phyloP scores from a whole-genome alignment of 176 grass and related monocot genomes.

The Aegilops sharonensis region DNA sequence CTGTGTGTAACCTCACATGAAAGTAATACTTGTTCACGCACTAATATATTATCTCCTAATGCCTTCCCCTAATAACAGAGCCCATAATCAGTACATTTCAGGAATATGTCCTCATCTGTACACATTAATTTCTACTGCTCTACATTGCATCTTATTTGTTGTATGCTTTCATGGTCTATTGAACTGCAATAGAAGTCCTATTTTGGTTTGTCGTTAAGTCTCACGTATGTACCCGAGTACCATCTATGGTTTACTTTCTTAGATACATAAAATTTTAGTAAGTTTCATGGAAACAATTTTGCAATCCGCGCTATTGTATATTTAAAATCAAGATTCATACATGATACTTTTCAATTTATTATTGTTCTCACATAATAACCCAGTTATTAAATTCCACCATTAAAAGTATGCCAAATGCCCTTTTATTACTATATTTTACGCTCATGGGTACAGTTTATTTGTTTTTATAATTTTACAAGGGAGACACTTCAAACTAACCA shows the following conservation, averaged over 20 bases:
- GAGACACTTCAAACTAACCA: background rate
- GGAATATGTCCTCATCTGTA: no score
- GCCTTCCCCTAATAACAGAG: no score
- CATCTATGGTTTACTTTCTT: background rate
- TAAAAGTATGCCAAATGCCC: background rate
- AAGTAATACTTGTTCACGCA: no score
- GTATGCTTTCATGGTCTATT: no score
- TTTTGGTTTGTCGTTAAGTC: slow-evolving; percentile 57
- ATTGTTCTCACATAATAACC: background rate
- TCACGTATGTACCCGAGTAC: slow-evolving; percentile 49
- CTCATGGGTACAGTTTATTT: background rate
- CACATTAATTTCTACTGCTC: no score
- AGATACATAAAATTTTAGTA: background rate
- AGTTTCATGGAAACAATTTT: slow-evolving; percentile 34
- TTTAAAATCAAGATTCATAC: no score
- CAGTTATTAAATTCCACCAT: background rate
- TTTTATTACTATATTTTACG: background rate
- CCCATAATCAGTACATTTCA: no score
- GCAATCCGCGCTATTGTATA: slow-evolving; percentile 26
- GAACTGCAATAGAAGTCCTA: no score
- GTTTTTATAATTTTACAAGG: background rate
- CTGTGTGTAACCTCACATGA: no score
- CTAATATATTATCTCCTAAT: no score
- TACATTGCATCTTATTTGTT: no score
- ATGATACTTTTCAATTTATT: slow-evolving; percentile 44